phyloP scores from a whole-genome alignment of 2,329 filamentous ascomycete species.

The Eurotiales sp. region DNA sequence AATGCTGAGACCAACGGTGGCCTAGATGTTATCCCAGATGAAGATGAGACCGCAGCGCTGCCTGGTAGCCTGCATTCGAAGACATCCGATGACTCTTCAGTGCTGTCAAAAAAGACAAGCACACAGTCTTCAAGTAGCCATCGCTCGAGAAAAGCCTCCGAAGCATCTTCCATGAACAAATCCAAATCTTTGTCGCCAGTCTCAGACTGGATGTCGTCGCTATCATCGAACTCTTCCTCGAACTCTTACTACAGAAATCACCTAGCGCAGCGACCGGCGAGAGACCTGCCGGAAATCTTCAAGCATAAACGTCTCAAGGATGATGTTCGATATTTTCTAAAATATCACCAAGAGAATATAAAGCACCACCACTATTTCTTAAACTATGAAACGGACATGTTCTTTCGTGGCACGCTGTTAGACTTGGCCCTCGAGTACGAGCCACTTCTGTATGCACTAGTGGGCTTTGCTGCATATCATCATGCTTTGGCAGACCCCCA shows the following conservation, averaged over 20 bases:
- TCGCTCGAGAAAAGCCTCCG: slow-evolving; percentile 25
- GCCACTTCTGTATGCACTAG: slow-evolving; percentile 77
- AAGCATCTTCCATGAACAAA: slow-evolving; percentile 37
- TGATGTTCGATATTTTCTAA: slow-evolving; percentile 73
- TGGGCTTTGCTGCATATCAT: slow-evolving; percentile 87
- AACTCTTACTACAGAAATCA: slow-evolving; percentile 6
- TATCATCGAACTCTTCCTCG: slow-evolving; percentile 23
- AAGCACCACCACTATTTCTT: slow-evolving; percentile 80
- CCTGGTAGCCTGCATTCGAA: slow-evolving; percentile 20
- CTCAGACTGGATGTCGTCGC: slow-evolving; percentile 43
- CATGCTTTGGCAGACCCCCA: slow-evolving; percentile 66
- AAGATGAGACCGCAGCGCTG: slow-evolving; percentile 31
- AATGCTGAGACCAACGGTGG: slow-evolving; percentile 37
- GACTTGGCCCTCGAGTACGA: slow-evolving; percentile 72
- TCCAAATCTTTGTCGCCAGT: slow-evolving; percentile 50
- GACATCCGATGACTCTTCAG: slow-evolving; percentile 16
- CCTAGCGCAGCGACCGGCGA: slow-evolving; percentile 15
- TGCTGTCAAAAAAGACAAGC: slow-evolving; percentile 27
- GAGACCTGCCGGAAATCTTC: slow-evolving; percentile 23
- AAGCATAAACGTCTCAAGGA: slow-evolving; percentile 41
- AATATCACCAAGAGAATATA: slow-evolving; percentile 73
- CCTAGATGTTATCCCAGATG: slow-evolving; percentile 43
- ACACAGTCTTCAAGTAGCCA: slow-evolving; percentile 25
- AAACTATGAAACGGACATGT: slow-evolving; percentile 65
- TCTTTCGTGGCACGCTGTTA: slow-evolving; percentile 69